Evolutionary conservation across 1,284 basidiomycete genomes (phyloP).

Genomic region (Ceratobasidium papillatum): DNA sequence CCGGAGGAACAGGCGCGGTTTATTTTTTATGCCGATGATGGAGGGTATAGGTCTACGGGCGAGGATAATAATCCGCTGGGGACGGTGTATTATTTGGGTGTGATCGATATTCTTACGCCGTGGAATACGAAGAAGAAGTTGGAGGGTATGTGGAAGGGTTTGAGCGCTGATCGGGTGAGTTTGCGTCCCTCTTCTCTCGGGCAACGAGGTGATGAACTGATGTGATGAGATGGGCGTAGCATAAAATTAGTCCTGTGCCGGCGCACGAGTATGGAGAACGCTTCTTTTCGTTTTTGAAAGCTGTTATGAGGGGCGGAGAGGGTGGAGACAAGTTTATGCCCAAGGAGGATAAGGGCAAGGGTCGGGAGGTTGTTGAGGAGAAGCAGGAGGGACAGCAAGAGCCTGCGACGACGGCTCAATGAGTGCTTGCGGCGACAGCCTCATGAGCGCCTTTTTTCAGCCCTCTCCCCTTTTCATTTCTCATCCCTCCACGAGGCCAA

Average conservation of each 20-base stretch:
- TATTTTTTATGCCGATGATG: constrained; percentile 97
- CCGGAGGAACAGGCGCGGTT: constrained; percentile 84
- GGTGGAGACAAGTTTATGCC: constrained; percentile 65
- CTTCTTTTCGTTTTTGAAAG: constrained; percentile 88
- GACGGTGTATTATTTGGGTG: constrained; percentile 91
- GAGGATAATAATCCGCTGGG: constrained; percentile 79
- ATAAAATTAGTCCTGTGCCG: constrained; percentile 92
- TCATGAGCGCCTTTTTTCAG: not conserved
- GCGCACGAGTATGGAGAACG: constrained; percentile 85
- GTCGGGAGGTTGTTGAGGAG: constrained; percentile 33
- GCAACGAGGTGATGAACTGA: not conserved
- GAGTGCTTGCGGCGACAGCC: not conserved
- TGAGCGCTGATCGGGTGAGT: constrained; percentile 85
- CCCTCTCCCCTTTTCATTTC: no score
- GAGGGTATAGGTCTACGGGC: constrained; percentile 89
- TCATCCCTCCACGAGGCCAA: not conserved
- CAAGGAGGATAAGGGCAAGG: constrained; percentile 56
- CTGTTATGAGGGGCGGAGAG: constrained; percentile 84
- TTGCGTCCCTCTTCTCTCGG: constrained; percentile 19
- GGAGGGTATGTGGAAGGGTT: constrained; percentile 93
- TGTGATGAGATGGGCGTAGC: constrained; percentile 57
- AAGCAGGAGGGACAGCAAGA: not conserved
- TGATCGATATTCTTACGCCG: constrained; percentile 95
- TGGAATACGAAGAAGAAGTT: constrained; percentile 81
- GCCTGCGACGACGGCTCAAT: not conserved